phyloP scores from a whole-genome alignment of 139 green algal genomes.

The Gonium pectorale region DNA sequence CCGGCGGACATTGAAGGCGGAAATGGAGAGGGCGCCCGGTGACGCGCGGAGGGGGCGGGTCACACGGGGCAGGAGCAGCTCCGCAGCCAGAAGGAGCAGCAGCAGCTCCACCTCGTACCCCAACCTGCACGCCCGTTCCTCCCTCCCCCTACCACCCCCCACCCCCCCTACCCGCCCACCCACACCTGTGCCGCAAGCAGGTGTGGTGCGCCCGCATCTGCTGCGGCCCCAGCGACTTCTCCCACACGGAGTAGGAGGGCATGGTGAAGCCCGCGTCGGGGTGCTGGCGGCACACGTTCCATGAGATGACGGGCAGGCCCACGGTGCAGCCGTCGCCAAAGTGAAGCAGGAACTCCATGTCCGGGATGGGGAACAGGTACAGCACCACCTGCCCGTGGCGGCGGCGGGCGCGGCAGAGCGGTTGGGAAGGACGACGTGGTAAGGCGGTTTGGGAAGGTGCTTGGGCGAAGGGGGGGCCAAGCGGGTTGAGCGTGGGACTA shows the following conservation, averaged over 20 bases:
- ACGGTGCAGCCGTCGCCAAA: conserved; percentile 50
- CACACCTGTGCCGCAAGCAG: conserved; percentile 35
- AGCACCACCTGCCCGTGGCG: conserved; percentile 39
- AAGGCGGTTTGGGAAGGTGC: no score
- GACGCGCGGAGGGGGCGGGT: no score
- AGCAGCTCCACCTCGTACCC: no score
- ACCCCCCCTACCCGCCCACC: no score
- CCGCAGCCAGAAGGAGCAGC: no score
- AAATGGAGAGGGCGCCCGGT: no score
- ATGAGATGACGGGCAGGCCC: conserved; percentile 12
- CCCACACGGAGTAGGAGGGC: conserved; percentile 52
- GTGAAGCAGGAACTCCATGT: conserved; percentile 56
- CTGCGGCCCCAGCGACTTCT: conserved; percentile 40
- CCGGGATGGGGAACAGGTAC: conserved; percentile 50
- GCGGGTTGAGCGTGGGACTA: no score
- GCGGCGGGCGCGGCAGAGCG: conserved; percentile 3
- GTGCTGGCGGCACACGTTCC: conserved; percentile 29
- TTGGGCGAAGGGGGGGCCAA: no score
- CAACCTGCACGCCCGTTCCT: no score
- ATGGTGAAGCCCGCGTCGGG: conserved; percentile 53
- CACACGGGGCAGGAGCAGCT: no score
- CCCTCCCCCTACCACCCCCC: no score
- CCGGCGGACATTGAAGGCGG: no score
- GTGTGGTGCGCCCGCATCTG: conserved; percentile 40
- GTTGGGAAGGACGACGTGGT: neutral